Percentiles rank a stretch among this genome's conserved stretches.
phyloP scores from a whole-genome alignment of 2,329 filamentous ascomycete genomes.

The Pleomassaria siparia region DNA sequence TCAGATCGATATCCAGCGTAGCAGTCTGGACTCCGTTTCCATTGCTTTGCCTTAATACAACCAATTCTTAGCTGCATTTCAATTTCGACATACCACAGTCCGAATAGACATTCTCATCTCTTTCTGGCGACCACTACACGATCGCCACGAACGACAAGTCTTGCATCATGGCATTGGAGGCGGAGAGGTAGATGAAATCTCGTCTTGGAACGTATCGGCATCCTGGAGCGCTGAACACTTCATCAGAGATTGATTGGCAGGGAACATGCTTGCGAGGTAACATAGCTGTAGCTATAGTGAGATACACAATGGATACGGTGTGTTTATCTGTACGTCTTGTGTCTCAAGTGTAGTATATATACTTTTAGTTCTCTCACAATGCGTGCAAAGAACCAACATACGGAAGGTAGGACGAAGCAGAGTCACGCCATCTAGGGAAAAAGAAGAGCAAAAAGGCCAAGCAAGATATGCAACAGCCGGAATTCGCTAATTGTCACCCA shows the following conservation, averaged over 20 bases:
- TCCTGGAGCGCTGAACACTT: neutral
- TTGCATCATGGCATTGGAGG: constrained; percentile 1
- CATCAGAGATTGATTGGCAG: too few relatives aligned
- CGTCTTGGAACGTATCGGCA: neutral
- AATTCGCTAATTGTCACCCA: too few relatives aligned
- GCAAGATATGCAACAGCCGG: too few relatives aligned
- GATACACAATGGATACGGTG: constrained; percentile 3
- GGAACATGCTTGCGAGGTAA: neutral
- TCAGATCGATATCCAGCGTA: neutral
- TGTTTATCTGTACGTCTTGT: neutral
- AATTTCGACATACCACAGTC: neutral
- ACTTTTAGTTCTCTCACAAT: too few relatives aligned
- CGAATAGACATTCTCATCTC: constrained; percentile 1
- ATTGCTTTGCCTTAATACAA: neutral
- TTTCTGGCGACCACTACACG: neutral
- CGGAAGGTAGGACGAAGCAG: too few relatives aligned
- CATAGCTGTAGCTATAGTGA: neutral
- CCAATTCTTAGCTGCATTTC: neutral
- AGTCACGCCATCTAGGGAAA: too few relatives aligned
- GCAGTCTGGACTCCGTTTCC: neutral
- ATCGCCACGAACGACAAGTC: neutral
- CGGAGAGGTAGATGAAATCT: neutral
- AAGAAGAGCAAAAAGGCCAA: too few relatives aligned
- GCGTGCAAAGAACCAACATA: too few relatives aligned
- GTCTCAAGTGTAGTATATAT: too few relatives aligned